These are phyloP conservation scores for Chlamydomonas sp. DNA, from an alignment of 139 green algal genomes.

Conservation along the genomic window DNA sequence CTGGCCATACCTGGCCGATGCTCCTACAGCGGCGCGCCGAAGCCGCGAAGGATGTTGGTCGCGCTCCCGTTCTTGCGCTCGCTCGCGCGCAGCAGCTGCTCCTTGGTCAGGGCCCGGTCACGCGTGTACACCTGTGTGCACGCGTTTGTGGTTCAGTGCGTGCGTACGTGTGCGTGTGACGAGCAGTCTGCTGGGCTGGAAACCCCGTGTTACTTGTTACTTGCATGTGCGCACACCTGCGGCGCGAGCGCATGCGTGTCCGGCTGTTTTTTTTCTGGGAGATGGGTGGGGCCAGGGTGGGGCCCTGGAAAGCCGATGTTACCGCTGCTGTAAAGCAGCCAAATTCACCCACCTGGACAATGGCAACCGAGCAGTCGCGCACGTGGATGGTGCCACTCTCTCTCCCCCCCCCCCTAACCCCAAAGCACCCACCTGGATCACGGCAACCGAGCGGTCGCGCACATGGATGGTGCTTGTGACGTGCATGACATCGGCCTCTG, in stretches of 20 bases:
- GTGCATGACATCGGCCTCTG: constrained; percentile 8
- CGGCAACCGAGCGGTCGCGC: background rate
- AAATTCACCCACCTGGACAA: background rate
- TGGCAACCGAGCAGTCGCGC: background rate
- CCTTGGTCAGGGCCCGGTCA: background rate
- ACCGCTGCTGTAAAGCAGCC: background rate
- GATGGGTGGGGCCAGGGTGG: no score
- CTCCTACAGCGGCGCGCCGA: constrained; percentile 10
- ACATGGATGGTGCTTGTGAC: constrained; percentile 15
- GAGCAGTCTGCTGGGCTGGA: no score
- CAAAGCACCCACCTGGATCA: constrained; percentile 10
- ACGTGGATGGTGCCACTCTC: background rate
- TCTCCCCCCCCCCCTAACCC: background rate
- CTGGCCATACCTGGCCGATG: no score
- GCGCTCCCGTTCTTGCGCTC: constrained; percentile 11
- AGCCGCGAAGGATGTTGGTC: constrained; percentile 13
- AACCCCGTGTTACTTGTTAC: no score
- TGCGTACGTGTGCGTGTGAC: no score
- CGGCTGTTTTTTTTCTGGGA: no score
- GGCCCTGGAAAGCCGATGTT: background rate
- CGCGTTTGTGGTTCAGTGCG: background rate
- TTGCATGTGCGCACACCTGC: background rate
- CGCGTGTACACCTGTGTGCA: background rate
- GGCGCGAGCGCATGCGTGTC: background rate
- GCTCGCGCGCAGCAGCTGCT: constrained; percentile 1